A percentile compares a stretch with the other conserved stretches of the same genome.
These are phyloP conservation scores for Drechslera avenae DNA, from an alignment of 2,329 filamentous ascomycete genomes.

Conservation along the genomic window DNA sequence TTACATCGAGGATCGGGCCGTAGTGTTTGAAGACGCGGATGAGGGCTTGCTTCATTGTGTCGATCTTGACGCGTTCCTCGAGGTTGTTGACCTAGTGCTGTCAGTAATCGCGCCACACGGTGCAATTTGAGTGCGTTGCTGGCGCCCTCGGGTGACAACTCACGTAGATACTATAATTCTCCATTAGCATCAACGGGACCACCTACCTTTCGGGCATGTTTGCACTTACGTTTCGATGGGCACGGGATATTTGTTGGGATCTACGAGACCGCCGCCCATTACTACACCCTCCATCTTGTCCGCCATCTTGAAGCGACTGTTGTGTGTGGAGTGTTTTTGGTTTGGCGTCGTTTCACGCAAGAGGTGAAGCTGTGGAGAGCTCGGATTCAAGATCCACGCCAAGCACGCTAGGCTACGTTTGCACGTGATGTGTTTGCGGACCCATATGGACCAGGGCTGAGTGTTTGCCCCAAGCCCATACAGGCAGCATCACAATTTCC, in stretches of 20 bases:
- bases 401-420: constrained; percentile 16
- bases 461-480: too few relatives aligned
- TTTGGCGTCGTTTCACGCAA: constrained; percentile 6
- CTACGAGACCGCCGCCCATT: constrained; percentile 26
- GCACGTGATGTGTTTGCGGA: constrained; percentile 12
- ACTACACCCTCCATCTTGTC: constrained; percentile 47
- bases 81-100: constrained; percentile 71
- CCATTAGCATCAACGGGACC: constrained; percentile 31
- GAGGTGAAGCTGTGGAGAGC: constrained; percentile 20
- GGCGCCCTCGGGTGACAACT: constrained; percentile 22
- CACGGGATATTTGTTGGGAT: constrained; percentile 41
- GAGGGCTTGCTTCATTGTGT: constrained; percentile 74
- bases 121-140: constrained; percentile 29
- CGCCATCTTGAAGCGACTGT: constrained; percentile 32
- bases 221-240: constrained; percentile 45
- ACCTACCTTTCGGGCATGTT: constrained; percentile 19
- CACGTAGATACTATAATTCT: constrained; percentile 43
- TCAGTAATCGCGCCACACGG: constrained; percentile 27
- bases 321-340: constrained; percentile 8
- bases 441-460: too few relatives aligned
- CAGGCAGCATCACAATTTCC: too few relatives aligned
- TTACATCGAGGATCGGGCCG: constrained; percentile 80
- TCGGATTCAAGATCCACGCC: constrained; percentile 18
- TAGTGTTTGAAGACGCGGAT: constrained; percentile 84
- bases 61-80: constrained; percentile 87